Evolutionary conservation across 345 rosid species (phyloP), one percentile per base, ranked within the genome.

Genomic region (Syzygium jambos): DNA sequence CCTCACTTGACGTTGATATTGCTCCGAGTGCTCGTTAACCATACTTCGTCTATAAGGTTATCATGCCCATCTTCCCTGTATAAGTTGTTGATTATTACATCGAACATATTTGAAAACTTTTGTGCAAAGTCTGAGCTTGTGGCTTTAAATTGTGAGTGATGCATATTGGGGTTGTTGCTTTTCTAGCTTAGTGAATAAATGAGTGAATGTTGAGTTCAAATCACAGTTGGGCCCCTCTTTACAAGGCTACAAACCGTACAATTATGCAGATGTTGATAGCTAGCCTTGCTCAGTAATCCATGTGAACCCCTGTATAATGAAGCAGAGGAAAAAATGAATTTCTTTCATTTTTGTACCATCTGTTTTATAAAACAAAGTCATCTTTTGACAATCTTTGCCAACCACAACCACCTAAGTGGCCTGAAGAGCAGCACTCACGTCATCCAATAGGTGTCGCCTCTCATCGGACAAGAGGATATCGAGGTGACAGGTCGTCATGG

Each of bases 401-500:
- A 57, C 63, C 63, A 25, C 63, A 25, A 25, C 29, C 63, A 25
- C 29, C 29, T 57, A 1, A 56, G 13, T 56, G n/a, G 8, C 65
- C 89, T 0, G 88, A 86, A 27, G 77, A 29, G 82, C 1, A 43
- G 46, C 46, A 43, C 46, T 43, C 7, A 43, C 46, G 7, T 6
- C 46, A 43, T 43, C 46, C 46, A 43, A 43, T 43, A 1, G 46
- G 46, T 43, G 46, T 43, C 46, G 46, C 46, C 46, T 43, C 46
- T 43, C 46, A 43, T 43, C 46, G 46, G 1, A 41, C 92, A 93
- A 52, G 54, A 52, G 2, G 92, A 91, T 49, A 85, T 93, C 23
- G 49, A 55, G 65, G n/a, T n/a, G n/a, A n/a, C n/a, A 89, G n/a
- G 41, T 38, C 46, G 51, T 86, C 12, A 65, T 90, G 19, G 94